phyloP scores from a whole-genome alignment of 2,329 filamentous ascomycete genomes.

The Ustulina deusta region DNA sequence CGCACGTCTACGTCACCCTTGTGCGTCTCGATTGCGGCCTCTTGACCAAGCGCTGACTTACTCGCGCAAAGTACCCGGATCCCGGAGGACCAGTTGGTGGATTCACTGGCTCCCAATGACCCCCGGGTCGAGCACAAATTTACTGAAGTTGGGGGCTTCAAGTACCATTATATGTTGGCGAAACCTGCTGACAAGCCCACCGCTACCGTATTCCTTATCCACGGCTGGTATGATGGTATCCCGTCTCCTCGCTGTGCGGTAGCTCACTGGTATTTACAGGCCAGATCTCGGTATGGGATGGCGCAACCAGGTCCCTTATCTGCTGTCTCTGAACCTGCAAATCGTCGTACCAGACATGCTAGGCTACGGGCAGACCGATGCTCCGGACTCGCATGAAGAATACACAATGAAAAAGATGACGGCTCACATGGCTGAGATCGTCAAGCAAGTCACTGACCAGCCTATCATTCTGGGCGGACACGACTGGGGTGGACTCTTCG shows the following conservation, averaged over 20 bases:
- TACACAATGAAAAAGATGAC: conserved; percentile 80
- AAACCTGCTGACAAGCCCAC: conserved; percentile 59
- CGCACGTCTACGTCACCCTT: background rate
- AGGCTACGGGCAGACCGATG: conserved; percentile 83
- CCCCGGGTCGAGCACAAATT: conserved; percentile 73
- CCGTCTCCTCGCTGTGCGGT: background rate
- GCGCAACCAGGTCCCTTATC: conserved; percentile 86
- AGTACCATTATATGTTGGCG: conserved; percentile 74
- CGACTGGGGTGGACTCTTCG: conserved; percentile 88
- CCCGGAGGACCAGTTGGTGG: conserved; percentile 52
- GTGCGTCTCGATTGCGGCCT: background rate
- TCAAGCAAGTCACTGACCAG: conserved; percentile 63
- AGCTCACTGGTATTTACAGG: conserved; percentile 68
- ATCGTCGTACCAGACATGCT: conserved; percentile 89
- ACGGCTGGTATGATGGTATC: conserved; percentile 48
- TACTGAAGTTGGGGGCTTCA: conserved; percentile 73
- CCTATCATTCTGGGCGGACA: conserved; percentile 87
- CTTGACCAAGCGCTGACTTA: conserved; percentile 22
- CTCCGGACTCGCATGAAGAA: conserved; percentile 69
- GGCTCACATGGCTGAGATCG: conserved; percentile 80
- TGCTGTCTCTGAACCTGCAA: conserved; percentile 77
- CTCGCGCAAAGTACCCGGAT: conserved; percentile 9
- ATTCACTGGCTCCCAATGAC: conserved; percentile 76
- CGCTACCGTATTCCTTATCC: conserved; percentile 62
- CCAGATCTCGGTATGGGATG: conserved; percentile 87